Evolutionary conservation across 2,329 filamentous ascomycete species (phyloP), one percentile per base, ranked within the genome.

Genomic region (Periconia digitata): DNA sequence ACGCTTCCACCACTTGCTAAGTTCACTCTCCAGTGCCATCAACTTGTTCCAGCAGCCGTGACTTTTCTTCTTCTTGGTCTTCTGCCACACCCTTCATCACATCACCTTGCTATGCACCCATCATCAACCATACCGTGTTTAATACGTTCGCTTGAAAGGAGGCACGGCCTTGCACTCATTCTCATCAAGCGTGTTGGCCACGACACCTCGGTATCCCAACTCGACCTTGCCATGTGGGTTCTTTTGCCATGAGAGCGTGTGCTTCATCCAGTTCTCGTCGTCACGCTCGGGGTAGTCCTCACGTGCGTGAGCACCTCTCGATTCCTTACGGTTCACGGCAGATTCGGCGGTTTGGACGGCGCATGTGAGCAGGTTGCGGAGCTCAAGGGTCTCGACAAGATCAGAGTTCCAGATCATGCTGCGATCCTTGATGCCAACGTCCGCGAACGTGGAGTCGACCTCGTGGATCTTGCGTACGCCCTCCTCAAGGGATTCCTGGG

Each of bases 381-480:
- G 81, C 78, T 99, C 94, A 47, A 99, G 85, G 7, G 92, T 95
- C 82, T 97, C 92, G 54, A 96, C 90, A 34, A 97, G 84, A 70
- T 97, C 92, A 20, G 89, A 91, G 85, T 97, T 97, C 92, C 92
- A 97, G 80, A 97, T 97, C 92, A 97, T 96, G 82, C 90, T 95
- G 75, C 94, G 89, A 76, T 97, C 92, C 84, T 96, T 95, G 78
- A 90, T 96, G 68, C 90, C 90, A 62, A 97, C 87, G 69, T 96
- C 81, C 63, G 80, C 76, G 77, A 88, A 97, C 66, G 79, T 82
- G 63, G 82, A 75, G 72, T 97, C 92, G 62, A 97, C 90, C 61
- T 90, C 85, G 58, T 77, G 85, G 73, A 97, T 94, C 80, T 86
- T 92, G 75, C 81, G 79, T 54, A 96, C 92, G 83, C 92, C 92